Conservation (phyloP, 2,329 filamentous ascomycete genomes). For the Aspergillus niger region DNA sequence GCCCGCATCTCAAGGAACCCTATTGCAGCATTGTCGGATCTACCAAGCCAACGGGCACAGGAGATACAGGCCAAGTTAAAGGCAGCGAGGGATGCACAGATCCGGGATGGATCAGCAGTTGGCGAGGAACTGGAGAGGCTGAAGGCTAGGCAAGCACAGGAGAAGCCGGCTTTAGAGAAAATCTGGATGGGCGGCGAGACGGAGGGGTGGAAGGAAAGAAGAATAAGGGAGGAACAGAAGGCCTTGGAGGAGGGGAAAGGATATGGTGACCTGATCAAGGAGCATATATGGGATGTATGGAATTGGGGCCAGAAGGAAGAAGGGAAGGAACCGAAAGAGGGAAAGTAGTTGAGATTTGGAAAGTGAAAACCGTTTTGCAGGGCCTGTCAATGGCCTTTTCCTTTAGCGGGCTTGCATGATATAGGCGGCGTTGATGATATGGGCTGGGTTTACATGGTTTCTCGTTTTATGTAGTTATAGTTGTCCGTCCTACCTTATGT, state of each 20-base stretch:
- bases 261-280: conserved; percentile 49
- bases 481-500: too few species aligned
- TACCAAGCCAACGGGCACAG: conserved; percentile 38
- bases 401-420: not conserved
- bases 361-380: not conserved
- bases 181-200: conserved; percentile 47
- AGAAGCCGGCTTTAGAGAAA: conserved; percentile 33
- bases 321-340: not conserved
- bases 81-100: conserved; percentile 30
- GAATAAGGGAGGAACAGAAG: conserved; percentile 46
- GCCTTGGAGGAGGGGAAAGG: conserved; percentile 47
- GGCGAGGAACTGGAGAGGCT: conserved; percentile 38
- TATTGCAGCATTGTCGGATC: conserved; percentile 5
- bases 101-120: conserved; percentile 22
- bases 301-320: conserved; percentile 38
- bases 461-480: not conserved
- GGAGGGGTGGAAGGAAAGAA: conserved; percentile 47
- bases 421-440: not conserved
- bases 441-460: not conserved
- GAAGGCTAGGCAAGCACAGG: conserved; percentile 31
- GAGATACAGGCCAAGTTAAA: conserved; percentile 36
- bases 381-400: not conserved
- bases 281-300: conserved; percentile 52
- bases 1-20: conserved; percentile 23
- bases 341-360: not conserved